Evolutionary conservation across 352 stramenopile species (phyloP), one percentile per base, ranked within the genome.

Genomic region (Phytophthora cryptogea): DNA sequence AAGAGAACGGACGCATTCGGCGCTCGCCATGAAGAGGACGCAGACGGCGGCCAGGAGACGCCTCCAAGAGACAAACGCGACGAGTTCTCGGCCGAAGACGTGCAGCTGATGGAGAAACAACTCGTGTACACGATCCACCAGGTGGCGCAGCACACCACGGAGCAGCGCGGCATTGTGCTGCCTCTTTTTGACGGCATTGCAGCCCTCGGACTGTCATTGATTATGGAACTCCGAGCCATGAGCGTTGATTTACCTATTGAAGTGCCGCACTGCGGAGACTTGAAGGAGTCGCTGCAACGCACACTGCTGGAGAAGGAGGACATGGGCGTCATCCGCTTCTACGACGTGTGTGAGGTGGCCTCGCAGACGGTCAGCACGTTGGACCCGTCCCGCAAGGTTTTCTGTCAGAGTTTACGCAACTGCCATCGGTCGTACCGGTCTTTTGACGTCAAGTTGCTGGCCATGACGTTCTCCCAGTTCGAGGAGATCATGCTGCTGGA

Each of bases 401-500:
- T 88, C 56, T 90, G 80, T 33, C 47, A 77, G 32, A 70, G 65
- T 14, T 30, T 88, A 5, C 49, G 58, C 17, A 60, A 73, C 23
- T 90, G 80, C 53, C 65, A 86, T 16, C 51, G 65, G 2, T 53
- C 57, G 2, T 88, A 79, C 42, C 67, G 76, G 4, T 75, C 56
- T 3, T 87, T 88, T 45, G 68, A 86, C 27, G 72, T 90, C 54
- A 87, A 87, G 60, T 17, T 86, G 40, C 59, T 90, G 11, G 61
- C 78, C n/a, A 41, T 92, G 39, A 49, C 83, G n/a, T 86, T 79
- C 54, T 90, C 83, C 8, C 70, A 65, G n/a, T 92, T 92, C 32
- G 63, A 80, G 23, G 74, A 92, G 58, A 44, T 92, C 28, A 86
- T 92, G 80, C 54, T 92, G 40, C 46, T 92, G 42, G 83, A 89